Conservation (phyloP, 1,284 basidiomycete genomes). For the Cryptococcus amylolentus region DNA sequence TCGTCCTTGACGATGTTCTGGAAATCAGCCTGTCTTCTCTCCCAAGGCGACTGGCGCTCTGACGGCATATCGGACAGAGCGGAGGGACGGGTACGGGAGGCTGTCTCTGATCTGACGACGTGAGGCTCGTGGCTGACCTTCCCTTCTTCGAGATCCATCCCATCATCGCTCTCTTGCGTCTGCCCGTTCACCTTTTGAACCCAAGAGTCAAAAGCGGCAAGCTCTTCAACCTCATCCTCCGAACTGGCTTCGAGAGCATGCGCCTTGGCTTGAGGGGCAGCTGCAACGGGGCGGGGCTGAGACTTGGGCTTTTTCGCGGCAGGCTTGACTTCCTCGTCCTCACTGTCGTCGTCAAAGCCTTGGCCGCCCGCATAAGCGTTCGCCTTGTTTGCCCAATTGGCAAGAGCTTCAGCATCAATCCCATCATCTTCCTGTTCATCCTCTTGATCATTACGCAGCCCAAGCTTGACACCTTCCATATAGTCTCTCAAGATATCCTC, state of each 20-base stretch:
- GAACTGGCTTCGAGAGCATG: not conserved
- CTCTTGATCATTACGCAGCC: constrained; percentile 9
- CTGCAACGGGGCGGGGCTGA: too few relatives aligned
- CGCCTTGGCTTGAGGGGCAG: too few relatives aligned
- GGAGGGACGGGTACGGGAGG: too few relatives aligned
- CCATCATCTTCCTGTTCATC: constrained; percentile 8
- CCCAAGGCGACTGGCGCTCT: too few relatives aligned
- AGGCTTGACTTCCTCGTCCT: constrained; percentile 7
- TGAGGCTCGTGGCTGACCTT: too few relatives aligned
- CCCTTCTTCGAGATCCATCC: not conserved
- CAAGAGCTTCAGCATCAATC: not conserved
- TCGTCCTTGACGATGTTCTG: constrained; percentile 6
- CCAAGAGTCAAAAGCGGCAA: not conserved
- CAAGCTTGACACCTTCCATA: constrained; percentile 30
- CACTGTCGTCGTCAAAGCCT: constrained; percentile 15
- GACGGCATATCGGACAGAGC: too few relatives aligned
- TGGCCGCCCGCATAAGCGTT: constrained; percentile 9
- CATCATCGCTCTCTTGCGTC: not conserved
- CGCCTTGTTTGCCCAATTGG: not conserved
- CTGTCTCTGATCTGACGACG: too few relatives aligned
- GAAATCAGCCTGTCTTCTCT: too few relatives aligned
- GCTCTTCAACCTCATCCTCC: not conserved
- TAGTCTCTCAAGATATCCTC: constrained; percentile 37
- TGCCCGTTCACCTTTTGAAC: not conserved
- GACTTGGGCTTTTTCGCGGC: too few relatives aligned